A percentile compares a stretch with the other conserved stretches of the same genome.
These are phyloP conservation scores for Saccharomycopsis sp. DNA, from an alignment of 805 yeast genomes.

Conservation along the genomic window DNA sequence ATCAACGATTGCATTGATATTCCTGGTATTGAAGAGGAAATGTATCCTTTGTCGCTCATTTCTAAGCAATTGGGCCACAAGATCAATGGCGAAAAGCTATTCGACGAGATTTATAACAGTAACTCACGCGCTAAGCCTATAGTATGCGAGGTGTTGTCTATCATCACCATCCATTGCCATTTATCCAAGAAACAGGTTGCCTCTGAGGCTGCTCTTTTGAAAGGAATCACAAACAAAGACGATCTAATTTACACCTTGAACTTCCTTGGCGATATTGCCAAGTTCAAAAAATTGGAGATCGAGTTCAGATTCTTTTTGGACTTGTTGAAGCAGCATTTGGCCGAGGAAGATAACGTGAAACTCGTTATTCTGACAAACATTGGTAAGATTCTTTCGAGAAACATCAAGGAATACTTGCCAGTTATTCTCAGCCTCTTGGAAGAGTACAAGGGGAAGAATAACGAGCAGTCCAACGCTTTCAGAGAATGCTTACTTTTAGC, in stretches of 20 bases:
- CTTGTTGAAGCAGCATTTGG: slow-evolving; percentile 3
- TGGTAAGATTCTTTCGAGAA: slow-evolving; percentile 41
- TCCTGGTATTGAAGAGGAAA: background rate
- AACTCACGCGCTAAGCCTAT: background rate
- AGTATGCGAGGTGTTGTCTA: slow-evolving; percentile 12
- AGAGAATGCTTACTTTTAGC: slow-evolving; percentile 28
- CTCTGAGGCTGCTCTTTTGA: slow-evolving; percentile 9
- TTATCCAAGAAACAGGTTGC: slow-evolving; percentile 7
- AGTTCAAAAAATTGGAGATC: slow-evolving; percentile 11
- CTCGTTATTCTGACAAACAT: slow-evolving; percentile 46
- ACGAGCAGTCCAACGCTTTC: slow-evolving; percentile 4
- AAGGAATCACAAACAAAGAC: background rate
- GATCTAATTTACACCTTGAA: slow-evolving; percentile 12
- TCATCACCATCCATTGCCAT: slow-evolving; percentile 12
- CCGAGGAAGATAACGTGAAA: slow-evolving; percentile 32
- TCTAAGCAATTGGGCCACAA: slow-evolving; percentile 11
- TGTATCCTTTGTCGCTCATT: slow-evolving; percentile 5
- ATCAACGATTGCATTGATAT: slow-evolving; percentile 3
- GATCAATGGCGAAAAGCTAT: slow-evolving; percentile 13
- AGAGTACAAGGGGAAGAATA: slow-evolving; percentile 20
- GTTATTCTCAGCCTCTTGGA: slow-evolving; percentile 30
- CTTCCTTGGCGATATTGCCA: slow-evolving; percentile 17
- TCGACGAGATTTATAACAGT: slow-evolving; percentile 10
- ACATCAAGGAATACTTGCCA: slow-evolving; percentile 35
- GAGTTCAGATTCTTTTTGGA: slow-evolving; percentile 14